These are phyloP conservation scores for Candida gorgasii DNA, from an alignment of 805 yeast genomes.

Conservation along the genomic window DNA sequence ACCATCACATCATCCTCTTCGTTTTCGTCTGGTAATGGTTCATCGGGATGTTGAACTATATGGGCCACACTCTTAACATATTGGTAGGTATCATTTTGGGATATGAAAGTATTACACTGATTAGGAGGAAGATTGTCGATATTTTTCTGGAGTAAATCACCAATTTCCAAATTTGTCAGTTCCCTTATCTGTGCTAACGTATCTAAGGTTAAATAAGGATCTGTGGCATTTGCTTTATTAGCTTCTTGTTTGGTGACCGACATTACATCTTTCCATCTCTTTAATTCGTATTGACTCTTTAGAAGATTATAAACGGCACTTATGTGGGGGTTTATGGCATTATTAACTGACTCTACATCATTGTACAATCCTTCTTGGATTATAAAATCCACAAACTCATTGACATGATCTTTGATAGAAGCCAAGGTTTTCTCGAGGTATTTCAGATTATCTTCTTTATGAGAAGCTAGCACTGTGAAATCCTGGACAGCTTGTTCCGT, in stretches of 20 bases:
- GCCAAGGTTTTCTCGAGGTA: slow-evolving; percentile 17
- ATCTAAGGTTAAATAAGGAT: slow-evolving; percentile 8
- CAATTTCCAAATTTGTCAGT: background rate
- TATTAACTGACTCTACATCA: background rate
- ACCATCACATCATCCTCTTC: slow-evolving; percentile 60
- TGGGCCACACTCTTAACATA: slow-evolving; percentile 44
- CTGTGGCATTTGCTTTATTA: slow-evolving; percentile 4
- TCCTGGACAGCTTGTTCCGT: slow-evolving; percentile 1
- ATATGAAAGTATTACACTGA: background rate
- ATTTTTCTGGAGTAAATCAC: slow-evolving; percentile 6
- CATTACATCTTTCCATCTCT: slow-evolving; percentile 2
- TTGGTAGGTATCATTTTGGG: slow-evolving; percentile 16
- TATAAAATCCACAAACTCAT: slow-evolving; percentile 13
- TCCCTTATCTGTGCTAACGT: slow-evolving; percentile 9
- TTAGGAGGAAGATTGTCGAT: background rate
- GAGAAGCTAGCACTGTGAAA: slow-evolving; percentile 4
- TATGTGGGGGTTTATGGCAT: background rate
- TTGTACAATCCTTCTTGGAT: slow-evolving; percentile 9
- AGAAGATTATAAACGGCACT: background rate
- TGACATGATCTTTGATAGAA: slow-evolving; percentile 17
- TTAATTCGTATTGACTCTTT: background rate
- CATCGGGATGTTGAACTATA: slow-evolving; percentile 58
- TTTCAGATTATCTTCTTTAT: slow-evolving; percentile 9
- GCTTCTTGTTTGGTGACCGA: background rate
- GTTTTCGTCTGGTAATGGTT: slow-evolving; percentile 55